Conservation (phyloP, 805 yeast genomes). For the Candida nemodendra region DNA sequence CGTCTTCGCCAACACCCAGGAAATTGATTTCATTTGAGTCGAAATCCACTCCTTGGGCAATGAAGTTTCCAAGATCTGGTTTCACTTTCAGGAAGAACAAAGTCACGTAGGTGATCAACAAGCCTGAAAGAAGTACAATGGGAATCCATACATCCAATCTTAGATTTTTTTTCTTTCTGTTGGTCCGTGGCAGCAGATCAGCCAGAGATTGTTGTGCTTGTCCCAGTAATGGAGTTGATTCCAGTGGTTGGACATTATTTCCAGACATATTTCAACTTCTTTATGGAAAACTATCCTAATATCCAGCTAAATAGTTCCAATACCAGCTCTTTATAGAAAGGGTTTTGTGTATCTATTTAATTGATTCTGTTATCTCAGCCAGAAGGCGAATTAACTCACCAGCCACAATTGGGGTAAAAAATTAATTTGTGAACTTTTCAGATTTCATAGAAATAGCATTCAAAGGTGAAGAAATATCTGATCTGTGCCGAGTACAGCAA, state of each 20-base stretch:
- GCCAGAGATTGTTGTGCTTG: conserved; percentile 15
- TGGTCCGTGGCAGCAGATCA: conserved; percentile 11
- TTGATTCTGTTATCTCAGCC: no score
- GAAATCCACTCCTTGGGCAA: conserved; percentile 33
- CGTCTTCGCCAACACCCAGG: conserved; percentile 31
- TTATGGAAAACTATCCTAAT: not conserved
- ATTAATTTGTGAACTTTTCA: no score
- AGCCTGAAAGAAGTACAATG: conserved; percentile 14
- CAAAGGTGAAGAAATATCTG: no score
- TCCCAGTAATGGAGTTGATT: conserved; percentile 19
- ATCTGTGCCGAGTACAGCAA: no score
- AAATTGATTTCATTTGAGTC: conserved; percentile 32
- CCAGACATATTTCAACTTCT: no score
- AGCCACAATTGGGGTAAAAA: no score
- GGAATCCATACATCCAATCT: conserved; percentile 29
- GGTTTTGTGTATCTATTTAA: no score
- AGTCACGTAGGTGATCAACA: conserved; percentile 9
- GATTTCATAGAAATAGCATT: no score
- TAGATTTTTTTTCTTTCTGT: conserved; percentile 9
- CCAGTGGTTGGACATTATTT: no score
- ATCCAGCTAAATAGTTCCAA: no score
- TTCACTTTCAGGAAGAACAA: conserved; percentile 18
- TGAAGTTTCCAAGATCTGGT: conserved; percentile 31
- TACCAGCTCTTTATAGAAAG: no score
- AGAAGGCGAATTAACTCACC: no score